Evolutionary conservation across 345 rosid species (phyloP).

Genomic region (Citrus maxima): DNA sequence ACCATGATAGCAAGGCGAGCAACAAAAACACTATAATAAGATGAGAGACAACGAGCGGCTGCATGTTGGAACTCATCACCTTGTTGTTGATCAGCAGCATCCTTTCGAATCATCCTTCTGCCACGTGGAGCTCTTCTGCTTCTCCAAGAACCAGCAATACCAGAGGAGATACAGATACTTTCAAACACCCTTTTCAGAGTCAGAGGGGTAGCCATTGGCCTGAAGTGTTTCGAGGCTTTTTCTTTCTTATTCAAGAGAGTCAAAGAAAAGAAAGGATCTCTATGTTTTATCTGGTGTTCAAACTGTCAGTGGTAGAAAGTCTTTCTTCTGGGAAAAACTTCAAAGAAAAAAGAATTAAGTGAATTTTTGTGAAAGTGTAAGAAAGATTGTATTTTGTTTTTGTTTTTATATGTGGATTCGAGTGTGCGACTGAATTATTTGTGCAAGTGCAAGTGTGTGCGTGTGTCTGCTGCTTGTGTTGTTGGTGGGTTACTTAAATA

Average conservation of each 20-base stretch:
- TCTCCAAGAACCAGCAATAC: constrained; percentile 51
- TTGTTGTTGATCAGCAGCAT: constrained; percentile 43
- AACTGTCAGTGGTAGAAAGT: neutral
- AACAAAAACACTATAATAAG: constrained; percentile 94
- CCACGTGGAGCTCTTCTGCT: constrained; percentile 35
- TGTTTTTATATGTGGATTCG: neutral
- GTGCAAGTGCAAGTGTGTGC: neutral
- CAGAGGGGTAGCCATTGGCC: constrained; percentile 27
- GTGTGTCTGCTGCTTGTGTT: neutral
- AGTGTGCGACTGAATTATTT: neutral
- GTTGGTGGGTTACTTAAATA: constrained; percentile 1
- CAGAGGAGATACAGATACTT: constrained; percentile 31
- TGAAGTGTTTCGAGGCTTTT: neutral
- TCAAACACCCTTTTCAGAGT: constrained; percentile 40
- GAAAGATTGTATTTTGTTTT: neutral
- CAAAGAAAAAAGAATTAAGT: no score
- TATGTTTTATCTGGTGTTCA: neutral
- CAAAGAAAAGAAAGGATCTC: neutral
- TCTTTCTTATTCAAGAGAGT: neutral
- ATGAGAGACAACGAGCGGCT: constrained; percentile 69
- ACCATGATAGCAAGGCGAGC: constrained; percentile 99
- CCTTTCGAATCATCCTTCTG: constrained; percentile 55
- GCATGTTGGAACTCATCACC: constrained; percentile 78
- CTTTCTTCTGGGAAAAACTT: no score
- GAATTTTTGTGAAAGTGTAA: neutral